Evolutionary conservation across 371 early-diverging fungal genomes (phyloP).

Genomic region (Chytridium lagenaria): DNA sequence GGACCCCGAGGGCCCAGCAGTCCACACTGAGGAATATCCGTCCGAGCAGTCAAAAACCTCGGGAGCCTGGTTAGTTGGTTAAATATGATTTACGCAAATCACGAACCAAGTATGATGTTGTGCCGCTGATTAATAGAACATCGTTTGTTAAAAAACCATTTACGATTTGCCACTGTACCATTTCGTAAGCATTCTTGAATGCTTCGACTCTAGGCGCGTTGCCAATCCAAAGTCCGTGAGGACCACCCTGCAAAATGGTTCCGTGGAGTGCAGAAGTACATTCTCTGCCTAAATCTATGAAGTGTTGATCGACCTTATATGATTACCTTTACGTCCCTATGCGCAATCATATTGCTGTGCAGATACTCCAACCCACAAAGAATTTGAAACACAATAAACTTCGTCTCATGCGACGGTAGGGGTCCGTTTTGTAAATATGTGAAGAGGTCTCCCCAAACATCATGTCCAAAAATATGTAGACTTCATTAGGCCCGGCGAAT

Average conservation of each 20-base stretch:
- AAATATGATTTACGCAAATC: background rate
- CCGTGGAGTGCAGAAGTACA: background rate
- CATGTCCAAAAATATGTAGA: background rate
- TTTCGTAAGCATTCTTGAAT: slow-evolving; percentile 2
- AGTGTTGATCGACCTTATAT: too few species aligned
- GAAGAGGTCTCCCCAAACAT: slow-evolving; percentile 8
- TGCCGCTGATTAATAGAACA: background rate
- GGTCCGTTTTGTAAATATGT: slow-evolving; percentile 3
- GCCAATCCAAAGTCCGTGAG: slow-evolving; percentile 9
- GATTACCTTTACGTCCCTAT: slow-evolving; percentile 3
- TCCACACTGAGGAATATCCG: slow-evolving; percentile 1
- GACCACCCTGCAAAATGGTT: slow-evolving; percentile 1
- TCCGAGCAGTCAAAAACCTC: background rate
- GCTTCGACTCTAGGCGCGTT: background rate
- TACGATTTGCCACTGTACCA: background rate
- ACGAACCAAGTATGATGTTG: background rate
- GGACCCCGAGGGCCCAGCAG: slow-evolving; percentile 5
- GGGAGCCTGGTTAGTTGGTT: background rate
- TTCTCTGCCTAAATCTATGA: slow-evolving; percentile 12
- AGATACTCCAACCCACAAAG: background rate
- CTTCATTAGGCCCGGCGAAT: background rate
- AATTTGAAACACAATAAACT: slow-evolving; percentile 9
- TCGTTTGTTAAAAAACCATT: background rate
- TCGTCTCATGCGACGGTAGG: background rate
- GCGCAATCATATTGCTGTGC: background rate